A percentile compares a stretch with the other conserved stretches of the same genome.
These are phyloP conservation scores for Phaeophleospora eucalypticola DNA, from an alignment of 2,329 filamentous ascomycete genomes.

Conservation along the genomic window DNA sequence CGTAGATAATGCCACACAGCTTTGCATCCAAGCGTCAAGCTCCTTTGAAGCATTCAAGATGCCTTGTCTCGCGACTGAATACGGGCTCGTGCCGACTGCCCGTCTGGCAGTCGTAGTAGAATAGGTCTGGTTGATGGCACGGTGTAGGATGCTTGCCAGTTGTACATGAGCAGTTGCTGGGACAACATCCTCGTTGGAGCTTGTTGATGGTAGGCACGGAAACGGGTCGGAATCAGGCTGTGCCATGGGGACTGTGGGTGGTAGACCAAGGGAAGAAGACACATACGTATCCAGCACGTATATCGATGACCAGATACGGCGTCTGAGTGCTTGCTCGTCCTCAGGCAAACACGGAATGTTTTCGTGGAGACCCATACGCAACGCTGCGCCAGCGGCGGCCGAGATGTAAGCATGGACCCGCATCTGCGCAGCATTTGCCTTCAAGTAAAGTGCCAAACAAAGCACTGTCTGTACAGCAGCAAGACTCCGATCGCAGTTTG, in stretches of 20 bases:
- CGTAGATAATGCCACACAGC: constrained; percentile 9
- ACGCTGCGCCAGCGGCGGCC: constrained; percentile 16
- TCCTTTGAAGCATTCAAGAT: constrained; percentile 10
- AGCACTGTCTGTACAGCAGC: constrained; percentile 16
- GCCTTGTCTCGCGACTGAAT: constrained; percentile 2
- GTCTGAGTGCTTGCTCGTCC: constrained; percentile 15
- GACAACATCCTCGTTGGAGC: constrained; percentile 9
- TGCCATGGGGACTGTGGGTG: constrained; percentile 1
- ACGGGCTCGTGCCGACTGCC: constrained; percentile 2
- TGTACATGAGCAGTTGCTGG: constrained; percentile 13
- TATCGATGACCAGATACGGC: constrained; percentile 15
- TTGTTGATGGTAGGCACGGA: constrained; percentile 6
- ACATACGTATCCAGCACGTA: constrained; percentile 13
- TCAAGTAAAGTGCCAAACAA: constrained; percentile 19
- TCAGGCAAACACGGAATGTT: constrained; percentile 7
- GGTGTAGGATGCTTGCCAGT: constrained; percentile 11
- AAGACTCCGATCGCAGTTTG: constrained; percentile 17
- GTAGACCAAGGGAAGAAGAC: constrained; percentile 14
- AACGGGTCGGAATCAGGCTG: constrained; percentile 5
- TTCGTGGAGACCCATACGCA: constrained; percentile 20
- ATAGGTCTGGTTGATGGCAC: constrained; percentile 7
- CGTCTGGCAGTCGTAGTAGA: neutral
- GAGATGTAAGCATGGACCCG: constrained; percentile 14
- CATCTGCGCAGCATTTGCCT: constrained; percentile 11
- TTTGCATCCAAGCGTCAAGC: constrained; percentile 11